Percentiles rank a stretch among this genome's conserved stretches.
phyloP scores from a whole-genome alignment of 1,284 basidiomycete genomes.

The Fomitopsis palustris region DNA sequence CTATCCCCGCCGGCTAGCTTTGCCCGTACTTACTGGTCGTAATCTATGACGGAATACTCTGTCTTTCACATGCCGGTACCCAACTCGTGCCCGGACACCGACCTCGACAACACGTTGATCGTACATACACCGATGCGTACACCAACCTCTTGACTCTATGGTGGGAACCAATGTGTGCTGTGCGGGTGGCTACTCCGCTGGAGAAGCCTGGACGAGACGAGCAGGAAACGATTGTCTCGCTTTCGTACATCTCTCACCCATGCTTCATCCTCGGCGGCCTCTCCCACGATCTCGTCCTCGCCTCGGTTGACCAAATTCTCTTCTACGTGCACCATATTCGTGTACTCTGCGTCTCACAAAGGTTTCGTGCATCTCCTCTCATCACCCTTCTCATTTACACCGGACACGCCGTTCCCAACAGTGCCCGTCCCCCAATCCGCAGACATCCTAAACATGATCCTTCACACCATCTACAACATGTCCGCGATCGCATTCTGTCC shows the following conservation, averaged over 20 bases:
- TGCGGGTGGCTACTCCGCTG: neutral
- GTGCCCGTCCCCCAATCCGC: slow-evolving; percentile 20
- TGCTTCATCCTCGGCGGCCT: neutral
- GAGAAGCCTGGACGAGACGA: neutral
- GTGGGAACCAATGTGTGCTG: no score
- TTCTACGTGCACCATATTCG: slow-evolving; percentile 21
- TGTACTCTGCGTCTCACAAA: slow-evolving; percentile 17
- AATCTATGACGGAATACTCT: neutral
- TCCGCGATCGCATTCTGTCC: slow-evolving; percentile 23
- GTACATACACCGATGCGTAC: neutral
- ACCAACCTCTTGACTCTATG: neutral
- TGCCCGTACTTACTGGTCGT: no score
- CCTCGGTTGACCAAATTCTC: slow-evolving; percentile 22
- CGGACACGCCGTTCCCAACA: neutral
- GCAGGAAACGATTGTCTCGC: slow-evolving; percentile 47
- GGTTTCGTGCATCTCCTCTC: slow-evolving; percentile 11
- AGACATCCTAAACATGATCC: slow-evolving; percentile 27
- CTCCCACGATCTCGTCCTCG: slow-evolving; percentile 16
- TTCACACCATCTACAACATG: slow-evolving; percentile 30
- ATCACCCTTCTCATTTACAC: neutral
- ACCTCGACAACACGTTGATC: neutral
- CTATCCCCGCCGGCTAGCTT: no score
- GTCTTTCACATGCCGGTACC: neutral
- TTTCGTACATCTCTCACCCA: slow-evolving; percentile 74
- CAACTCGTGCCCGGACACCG: neutral